Evolutionary conservation across 768 basidiomycete species (phyloP).

Genomic region (Pulveroboletus sp.): DNA sequence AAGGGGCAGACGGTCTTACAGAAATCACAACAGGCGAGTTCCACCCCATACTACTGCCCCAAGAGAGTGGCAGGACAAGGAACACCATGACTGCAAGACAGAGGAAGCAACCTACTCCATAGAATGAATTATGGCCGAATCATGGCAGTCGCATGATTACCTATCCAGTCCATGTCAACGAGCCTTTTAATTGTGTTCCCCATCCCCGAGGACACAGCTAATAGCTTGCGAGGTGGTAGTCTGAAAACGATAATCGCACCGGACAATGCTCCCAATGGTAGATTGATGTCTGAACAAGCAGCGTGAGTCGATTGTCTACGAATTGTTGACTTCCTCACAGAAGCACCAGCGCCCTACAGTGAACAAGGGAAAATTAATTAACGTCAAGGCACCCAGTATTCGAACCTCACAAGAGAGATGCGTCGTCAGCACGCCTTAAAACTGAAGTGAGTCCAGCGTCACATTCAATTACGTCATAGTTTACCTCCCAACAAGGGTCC

Average conservation of each 20-base stretch:
- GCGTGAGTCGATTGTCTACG: neutral
- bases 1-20: neutral
- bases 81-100: constrained; percentile 7
- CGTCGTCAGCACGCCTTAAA: constrained; percentile 11
- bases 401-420: constrained; percentile 9
- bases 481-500: constrained; percentile 14
- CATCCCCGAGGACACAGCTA: neutral
- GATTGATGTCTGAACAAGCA: constrained; percentile 10
- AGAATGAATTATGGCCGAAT: neutral
- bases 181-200: neutral
- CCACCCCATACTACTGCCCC: constrained; percentile 9
- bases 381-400: neutral
- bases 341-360: constrained; percentile 17
- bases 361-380: constrained; percentile 1
- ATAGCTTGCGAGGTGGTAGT: constrained; percentile 5
- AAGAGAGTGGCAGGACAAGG: constrained; percentile 12
- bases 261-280: constrained; percentile 11
- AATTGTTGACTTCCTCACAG: constrained; percentile 2
- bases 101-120: constrained; percentile 12
- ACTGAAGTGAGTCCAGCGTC: neutral
- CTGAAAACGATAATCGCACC: constrained; percentile 3
- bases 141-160: neutral
- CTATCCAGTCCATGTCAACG: constrained; percentile 14
- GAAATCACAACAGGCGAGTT: constrained; percentile 7
- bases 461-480: neutral